A percentile compares a stretch with the other conserved stretches of the same genome.
Conservation (phyloP, 2,329 filamentous ascomycete genomes). For the Colletotrichum musicola region DNA sequence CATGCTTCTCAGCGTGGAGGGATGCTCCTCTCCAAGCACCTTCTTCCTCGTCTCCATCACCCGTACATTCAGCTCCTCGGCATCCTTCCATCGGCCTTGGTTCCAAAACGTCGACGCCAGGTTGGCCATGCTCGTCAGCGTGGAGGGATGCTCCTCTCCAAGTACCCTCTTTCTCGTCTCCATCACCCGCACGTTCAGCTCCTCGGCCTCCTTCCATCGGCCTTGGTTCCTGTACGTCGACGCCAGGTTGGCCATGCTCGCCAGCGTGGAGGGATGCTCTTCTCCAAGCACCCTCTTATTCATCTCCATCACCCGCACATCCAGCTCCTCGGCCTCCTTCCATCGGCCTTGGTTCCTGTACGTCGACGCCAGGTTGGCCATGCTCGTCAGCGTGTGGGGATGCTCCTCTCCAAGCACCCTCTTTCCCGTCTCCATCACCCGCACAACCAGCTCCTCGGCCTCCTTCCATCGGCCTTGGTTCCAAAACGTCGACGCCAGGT, state of each 20-base stretch:
- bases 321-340: conserved; percentile 18
- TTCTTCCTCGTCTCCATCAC: no score
- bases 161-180: no score
- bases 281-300: conserved; percentile 10
- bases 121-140: conserved; percentile 13
- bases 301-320: conserved; percentile 1
- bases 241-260: conserved; percentile 35
- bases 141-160: conserved; percentile 27
- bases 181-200: no score
- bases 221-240: conserved; percentile 27
- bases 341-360: conserved; percentile 2
- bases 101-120: background rate
- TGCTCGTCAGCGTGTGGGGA: conserved; percentile 4
- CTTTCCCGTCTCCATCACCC: conserved; percentile 10
- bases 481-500: background rate
- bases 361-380: conserved; percentile 6
- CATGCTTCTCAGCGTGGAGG: no score
- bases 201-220: conserved; percentile 38
- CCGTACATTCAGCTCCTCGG: no score
- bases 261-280: conserved; percentile 19
- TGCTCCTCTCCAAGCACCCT: background rate
- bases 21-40: no score
- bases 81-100: no score
- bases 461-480: conserved; percentile 11
- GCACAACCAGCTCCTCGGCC: conserved; percentile 7